Evolutionary conservation across 306 rosid genomes (phyloP).

Genomic region (Sicyos edulis): DNA sequence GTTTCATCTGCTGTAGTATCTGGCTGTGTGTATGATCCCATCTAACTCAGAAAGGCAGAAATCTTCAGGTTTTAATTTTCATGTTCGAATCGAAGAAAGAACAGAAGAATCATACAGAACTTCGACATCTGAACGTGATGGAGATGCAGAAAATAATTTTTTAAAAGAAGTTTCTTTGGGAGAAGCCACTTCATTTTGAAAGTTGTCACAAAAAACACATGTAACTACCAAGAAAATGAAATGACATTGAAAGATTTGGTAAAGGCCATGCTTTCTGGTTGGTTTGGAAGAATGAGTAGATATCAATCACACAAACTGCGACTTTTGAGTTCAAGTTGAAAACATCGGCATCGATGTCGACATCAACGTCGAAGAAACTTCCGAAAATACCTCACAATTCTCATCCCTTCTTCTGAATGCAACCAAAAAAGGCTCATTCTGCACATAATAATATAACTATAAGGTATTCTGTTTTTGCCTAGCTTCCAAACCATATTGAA

Average conservation of each 20-base stretch:
- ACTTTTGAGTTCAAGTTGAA: neutral
- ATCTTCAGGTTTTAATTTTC: neutral
- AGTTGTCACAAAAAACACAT: neutral
- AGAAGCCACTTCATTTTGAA: neutral
- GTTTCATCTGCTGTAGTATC: neutral
- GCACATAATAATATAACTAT: too few relatives aligned
- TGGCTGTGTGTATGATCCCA: neutral
- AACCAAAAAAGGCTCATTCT: too few relatives aligned
- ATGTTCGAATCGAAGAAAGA: neutral
- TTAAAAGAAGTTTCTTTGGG: too few relatives aligned
- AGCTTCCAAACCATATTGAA: too few relatives aligned
- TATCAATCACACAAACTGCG: neutral
- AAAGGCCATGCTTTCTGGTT: too few relatives aligned
- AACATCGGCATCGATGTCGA: neutral
- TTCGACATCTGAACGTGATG: neutral
- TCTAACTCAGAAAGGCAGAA: neutral
- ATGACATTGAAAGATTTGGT: neutral
- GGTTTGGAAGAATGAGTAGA: neutral
- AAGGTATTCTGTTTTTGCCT: too few relatives aligned
- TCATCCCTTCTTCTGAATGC: too few relatives aligned
- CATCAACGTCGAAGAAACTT: too few relatives aligned
- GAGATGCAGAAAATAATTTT: too few relatives aligned
- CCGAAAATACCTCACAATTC: too few relatives aligned
- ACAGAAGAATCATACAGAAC: neutral
- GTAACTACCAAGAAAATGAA: neutral